phyloP scores from a whole-genome alignment of 2,329 filamentous ascomycete species.

The Venturia aucupariae region DNA sequence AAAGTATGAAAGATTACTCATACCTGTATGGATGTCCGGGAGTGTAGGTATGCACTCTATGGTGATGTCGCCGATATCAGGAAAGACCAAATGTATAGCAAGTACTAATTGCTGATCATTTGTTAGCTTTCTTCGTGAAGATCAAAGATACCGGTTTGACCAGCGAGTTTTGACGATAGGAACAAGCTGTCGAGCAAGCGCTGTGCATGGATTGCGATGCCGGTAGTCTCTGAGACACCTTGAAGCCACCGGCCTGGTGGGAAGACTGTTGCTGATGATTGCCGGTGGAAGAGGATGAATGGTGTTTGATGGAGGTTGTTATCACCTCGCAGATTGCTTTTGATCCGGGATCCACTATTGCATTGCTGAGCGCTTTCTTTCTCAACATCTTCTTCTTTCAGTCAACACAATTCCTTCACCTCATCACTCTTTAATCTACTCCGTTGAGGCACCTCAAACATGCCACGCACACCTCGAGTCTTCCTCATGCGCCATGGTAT shows the following conservation, averaged over 20 bases:
- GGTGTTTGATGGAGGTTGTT: not conserved
- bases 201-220: not conserved
- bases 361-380: not conserved
- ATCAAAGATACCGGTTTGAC: too few relatives aligned
- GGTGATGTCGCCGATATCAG: not conserved
- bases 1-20: not conserved
- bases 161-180: too few relatives aligned
- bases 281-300: not conserved
- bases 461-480: conserved; percentile 2
- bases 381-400: not conserved
- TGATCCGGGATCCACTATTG: conserved; percentile 1
- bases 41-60: not conserved
- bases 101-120: too few relatives aligned
- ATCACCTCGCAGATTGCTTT: not conserved
- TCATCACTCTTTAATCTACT: not conserved
- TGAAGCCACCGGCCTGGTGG: not conserved
- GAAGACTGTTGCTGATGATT: not conserved
- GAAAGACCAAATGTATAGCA: not conserved
- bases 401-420: not conserved
- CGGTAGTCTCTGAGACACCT: too few relatives aligned
- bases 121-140: too few relatives aligned
- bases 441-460: not conserved
- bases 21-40: not conserved
- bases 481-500: conserved; percentile 13
- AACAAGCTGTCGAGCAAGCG: not conserved